Evolutionary conservation across 2,329 filamentous ascomycete genomes (phyloP).

Genomic region (Diaporthe sp.): DNA sequence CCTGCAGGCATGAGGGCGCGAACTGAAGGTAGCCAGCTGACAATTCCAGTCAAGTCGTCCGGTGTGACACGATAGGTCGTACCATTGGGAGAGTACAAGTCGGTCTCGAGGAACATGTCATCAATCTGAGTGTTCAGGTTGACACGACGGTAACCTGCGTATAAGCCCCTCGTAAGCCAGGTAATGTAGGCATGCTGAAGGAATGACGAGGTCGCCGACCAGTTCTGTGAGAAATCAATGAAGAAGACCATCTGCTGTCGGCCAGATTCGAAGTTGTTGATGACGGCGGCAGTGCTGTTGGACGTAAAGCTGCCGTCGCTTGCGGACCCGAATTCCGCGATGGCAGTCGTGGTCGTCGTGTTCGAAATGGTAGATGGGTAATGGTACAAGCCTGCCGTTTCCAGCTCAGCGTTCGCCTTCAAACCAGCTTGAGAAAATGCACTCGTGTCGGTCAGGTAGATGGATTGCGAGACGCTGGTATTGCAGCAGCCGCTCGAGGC

Average conservation of each 20-base stretch:
- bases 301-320: slow-evolving; percentile 10
- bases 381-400: slow-evolving; percentile 7
- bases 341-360: background rate
- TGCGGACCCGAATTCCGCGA: slow-evolving; percentile 4
- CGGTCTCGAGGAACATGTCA: slow-evolving; percentile 26
- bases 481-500: slow-evolving; percentile 23
- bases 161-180: slow-evolving; percentile 19
- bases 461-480: background rate
- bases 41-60: slow-evolving; percentile 14
- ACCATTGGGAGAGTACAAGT: slow-evolving; percentile 20
- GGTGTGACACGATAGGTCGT: slow-evolving; percentile 15
- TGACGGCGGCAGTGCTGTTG: slow-evolving; percentile 17
- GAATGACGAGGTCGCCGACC: slow-evolving; percentile 23
- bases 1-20: slow-evolving; percentile 12
- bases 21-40: slow-evolving; percentile 12
- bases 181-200: slow-evolving; percentile 24
- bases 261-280: slow-evolving; percentile 26
- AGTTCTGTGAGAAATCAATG: slow-evolving; percentile 15
- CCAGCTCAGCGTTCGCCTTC: slow-evolving; percentile 3
- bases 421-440: slow-evolving; percentile 15
- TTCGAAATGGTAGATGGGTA: slow-evolving; percentile 27
- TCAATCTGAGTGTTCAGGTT: slow-evolving; percentile 26
- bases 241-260: slow-evolving; percentile 32
- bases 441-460: slow-evolving; percentile 15
- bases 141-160: slow-evolving; percentile 26